phyloP scores from a whole-genome alignment of 768 basidiomycete genomes.

The Boletus subcaerulescens region DNA sequence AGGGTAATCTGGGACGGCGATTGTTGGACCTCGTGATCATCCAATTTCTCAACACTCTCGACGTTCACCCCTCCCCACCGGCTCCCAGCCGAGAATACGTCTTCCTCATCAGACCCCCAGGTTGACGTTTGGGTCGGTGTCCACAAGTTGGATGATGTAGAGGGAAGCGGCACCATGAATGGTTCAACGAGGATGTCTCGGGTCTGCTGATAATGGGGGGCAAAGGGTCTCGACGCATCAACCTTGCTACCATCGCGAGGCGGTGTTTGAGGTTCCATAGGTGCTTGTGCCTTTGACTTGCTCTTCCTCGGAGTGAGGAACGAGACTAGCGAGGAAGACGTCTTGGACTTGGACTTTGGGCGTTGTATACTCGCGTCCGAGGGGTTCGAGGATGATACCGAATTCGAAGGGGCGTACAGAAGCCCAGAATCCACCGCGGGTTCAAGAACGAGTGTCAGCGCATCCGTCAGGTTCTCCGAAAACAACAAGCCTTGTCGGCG shows the following conservation, averaged over 20 bases:
- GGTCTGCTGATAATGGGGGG: slow-evolving; percentile 80
- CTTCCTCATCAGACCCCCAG: slow-evolving; percentile 65
- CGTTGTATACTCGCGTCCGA: slow-evolving; percentile 34
- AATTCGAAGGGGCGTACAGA: slow-evolving; percentile 14
- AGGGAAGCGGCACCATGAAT: slow-evolving; percentile 57
- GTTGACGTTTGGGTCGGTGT: slow-evolving; percentile 47
- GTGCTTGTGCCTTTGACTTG: slow-evolving; percentile 36
- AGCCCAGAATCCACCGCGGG: slow-evolving; percentile 45
- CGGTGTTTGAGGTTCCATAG: slow-evolving; percentile 46
- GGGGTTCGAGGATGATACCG: slow-evolving; percentile 25
- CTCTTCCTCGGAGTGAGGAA: slow-evolving; percentile 78
- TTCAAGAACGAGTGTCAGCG: slow-evolving; percentile 71
- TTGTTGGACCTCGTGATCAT: slow-evolving; percentile 26
- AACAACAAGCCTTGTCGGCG: slow-evolving; percentile 87
- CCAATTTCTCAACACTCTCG: slow-evolving; percentile 16
- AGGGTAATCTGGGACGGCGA: slow-evolving; percentile 57
- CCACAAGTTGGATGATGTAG: slow-evolving; percentile 55
- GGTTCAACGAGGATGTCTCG: slow-evolving; percentile 68
- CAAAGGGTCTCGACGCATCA: slow-evolving; percentile 73
- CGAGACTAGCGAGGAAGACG: slow-evolving; percentile 67
- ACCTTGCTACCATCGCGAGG: slow-evolving; percentile 40
- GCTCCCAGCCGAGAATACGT: slow-evolving; percentile 56
- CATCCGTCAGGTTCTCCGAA: slow-evolving; percentile 89
- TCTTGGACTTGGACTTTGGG: slow-evolving; percentile 50
- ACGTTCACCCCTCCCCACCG: slow-evolving; percentile 40